Evolutionary conservation across 805 yeast species (phyloP), one percentile per base, ranked within the genome.

Genomic region (Priceomyces haplophilus): DNA sequence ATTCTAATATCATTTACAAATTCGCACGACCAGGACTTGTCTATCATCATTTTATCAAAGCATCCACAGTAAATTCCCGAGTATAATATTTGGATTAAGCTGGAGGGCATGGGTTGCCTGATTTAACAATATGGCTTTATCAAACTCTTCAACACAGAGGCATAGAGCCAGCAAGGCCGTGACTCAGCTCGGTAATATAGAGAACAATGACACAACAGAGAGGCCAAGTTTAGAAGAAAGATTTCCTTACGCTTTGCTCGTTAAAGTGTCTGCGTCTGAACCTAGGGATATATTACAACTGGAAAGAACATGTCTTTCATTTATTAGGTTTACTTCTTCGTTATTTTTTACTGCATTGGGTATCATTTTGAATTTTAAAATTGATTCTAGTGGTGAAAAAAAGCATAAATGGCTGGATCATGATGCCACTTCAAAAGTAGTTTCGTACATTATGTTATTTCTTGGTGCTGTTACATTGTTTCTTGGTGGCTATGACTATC

Each of bases 201-300:
- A 21, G 8, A 21, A 27, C n/a, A 27, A 27, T 27, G 31, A 27
- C 8, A 7, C 8, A 21, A 8, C 8, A 21, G 8, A 21, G 24
- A n/a, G 37, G 24, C n/a, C 37, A 18, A 19, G 37, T 18, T 35
- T 42, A 31, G 38, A 38, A 11, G 37, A 23, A 11, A 39, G 29
- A 10, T 56, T 55, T 27, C 62, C 61, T 3, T 53, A 54, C 38
- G 47, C 48, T 19, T 45, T 37, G 24, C 41, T 44, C 40, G 45
- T 37, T 52, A 53, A 38, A 41, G 50, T 37, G 40, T 47, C 63
- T 13, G 60, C 71, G 3, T 68, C 76, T 2, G 82, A 78, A 51
- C 81, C 82, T 1, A 58, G 83, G 33, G 83, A 78, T 53, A 72
- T 74, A 7, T 56, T 77, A 13, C 79, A 77, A 64, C 69, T 73